phyloP scores from a whole-genome alignment of 352 stramenopile species.

The Pythium plurisporium region DNA sequence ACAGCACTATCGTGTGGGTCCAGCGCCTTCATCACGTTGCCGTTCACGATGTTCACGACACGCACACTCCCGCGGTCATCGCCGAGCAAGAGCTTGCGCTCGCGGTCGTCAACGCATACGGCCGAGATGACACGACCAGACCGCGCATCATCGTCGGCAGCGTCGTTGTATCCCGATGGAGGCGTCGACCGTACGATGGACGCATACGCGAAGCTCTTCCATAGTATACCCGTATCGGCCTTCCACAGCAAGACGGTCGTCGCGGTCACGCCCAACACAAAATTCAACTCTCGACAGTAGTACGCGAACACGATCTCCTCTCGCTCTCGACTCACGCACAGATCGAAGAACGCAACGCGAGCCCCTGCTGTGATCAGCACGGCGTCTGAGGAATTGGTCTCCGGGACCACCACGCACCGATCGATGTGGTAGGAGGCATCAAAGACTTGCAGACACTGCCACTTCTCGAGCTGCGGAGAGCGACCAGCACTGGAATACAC shows the following conservation, averaged over 20 bases:
- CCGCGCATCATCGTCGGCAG: not conserved
- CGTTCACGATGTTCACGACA: slow-evolving; percentile 73
- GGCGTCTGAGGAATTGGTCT: slow-evolving; percentile 43
- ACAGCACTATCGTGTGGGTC: slow-evolving; percentile 49
- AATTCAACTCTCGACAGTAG: slow-evolving; percentile 52
- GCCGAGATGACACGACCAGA: slow-evolving; percentile 37
- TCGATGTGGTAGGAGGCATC: not conserved
- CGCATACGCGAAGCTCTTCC: slow-evolving; percentile 51
- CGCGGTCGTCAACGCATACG: slow-evolving; percentile 76
- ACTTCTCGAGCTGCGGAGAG: slow-evolving; percentile 1
- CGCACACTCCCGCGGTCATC: slow-evolving; percentile 61
- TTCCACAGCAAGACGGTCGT: slow-evolving; percentile 59
- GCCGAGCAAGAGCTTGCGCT: slow-evolving; percentile 76
- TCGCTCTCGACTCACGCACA: slow-evolving; percentile 48
- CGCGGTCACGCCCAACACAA: slow-evolving; percentile 50
- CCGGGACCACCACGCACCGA: slow-evolving; percentile 33
- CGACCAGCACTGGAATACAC: not conserved
- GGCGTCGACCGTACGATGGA: slow-evolving; percentile 27
- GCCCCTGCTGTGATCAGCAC: slow-evolving; percentile 42
- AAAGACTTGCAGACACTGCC: slow-evolving; percentile 18
- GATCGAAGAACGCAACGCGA: slow-evolving; percentile 49
- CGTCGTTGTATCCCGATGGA: slow-evolving; percentile 9
- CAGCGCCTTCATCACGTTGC: slow-evolving; percentile 81
- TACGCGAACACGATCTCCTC: slow-evolving; percentile 63
- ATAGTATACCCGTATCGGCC: slow-evolving; percentile 42